Base-by-base conservation (phyloP, 2,329 filamentous ascomycete genomes). In the Aschersonia sp. region DNA sequence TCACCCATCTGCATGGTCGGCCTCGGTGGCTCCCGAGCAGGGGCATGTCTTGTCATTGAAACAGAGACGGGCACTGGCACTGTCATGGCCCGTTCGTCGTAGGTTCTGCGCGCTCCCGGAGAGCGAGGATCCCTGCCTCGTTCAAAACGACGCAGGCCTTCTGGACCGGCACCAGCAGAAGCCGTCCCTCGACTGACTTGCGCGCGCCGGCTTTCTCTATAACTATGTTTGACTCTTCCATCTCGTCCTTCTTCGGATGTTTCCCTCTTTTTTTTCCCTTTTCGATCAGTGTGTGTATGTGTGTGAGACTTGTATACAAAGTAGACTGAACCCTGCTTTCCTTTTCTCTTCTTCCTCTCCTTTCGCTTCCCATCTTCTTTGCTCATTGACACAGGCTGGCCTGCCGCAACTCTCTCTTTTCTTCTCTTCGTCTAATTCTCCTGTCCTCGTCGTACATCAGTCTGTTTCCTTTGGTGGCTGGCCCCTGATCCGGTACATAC, bases 311-410 rank as follows among this genome's bases (percentile, higher is more conserved):
- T 9, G 12, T 37, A 8, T 37, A 37, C 8, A 37, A 12, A 37
- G 35, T 37, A 37, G 12, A 8, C 35, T 37, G 8, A 12, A 9
- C 12, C 12, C 8, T 12, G 8, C 35, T 37, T 37, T 37, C 12
- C 35, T 4, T 37, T 44, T 29, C 14, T 32, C n/a, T 33, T 44
- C 10, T 44, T 32, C 30, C 33, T 29, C 7, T n/a, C 7, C 43
- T 33, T 14, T 33, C 33, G 5, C 6, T 44, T 32, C 33, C 43
- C 11, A 33, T 33, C 12, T 45, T 10, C 10, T 30, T 39, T 32
- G 7, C 43, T 12, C 35, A 37, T 43, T 29, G 43, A 44, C 43
- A 6, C 11, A 40, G 43, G 46, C 46, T 47, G 46, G 46, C 33
- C 46, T 47, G 46, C 35, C 35, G 10, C 42, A 30, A 43, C 30